Conservation (phyloP, 768 basidiomycete species). For the Agrocybe praecox region DNA sequence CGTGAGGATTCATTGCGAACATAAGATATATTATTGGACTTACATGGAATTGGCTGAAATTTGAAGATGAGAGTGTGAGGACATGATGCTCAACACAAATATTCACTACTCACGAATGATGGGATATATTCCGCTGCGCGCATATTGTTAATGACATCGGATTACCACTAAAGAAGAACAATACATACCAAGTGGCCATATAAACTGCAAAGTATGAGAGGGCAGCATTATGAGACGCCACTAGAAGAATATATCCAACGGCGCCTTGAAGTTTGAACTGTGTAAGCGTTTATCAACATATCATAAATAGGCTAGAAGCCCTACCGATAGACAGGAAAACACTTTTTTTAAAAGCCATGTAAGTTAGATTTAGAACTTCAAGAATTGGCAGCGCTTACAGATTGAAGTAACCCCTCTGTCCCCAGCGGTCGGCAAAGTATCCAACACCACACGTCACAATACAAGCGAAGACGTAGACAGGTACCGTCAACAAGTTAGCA, state of each 20-base stretch:
- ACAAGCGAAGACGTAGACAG: slow-evolving; percentile 73
- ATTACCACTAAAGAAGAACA: neutral
- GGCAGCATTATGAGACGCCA: slow-evolving; percentile 59
- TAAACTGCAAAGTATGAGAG: slow-evolving; percentile 76
- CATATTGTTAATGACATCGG: neutral
- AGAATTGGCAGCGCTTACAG: slow-evolving; percentile 41
- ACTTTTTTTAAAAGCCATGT: slow-evolving; percentile 18
- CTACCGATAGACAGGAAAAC: slow-evolving; percentile 38
- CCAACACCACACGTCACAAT: slow-evolving; percentile 67
- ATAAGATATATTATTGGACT: slow-evolving; percentile 10
- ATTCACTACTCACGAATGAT: slow-evolving; percentile 54
- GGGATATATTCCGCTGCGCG: slow-evolving; percentile 69
- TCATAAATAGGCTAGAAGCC: slow-evolving; percentile 24
- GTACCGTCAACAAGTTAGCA: slow-evolving; percentile 78
- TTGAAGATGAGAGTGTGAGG: neutral
- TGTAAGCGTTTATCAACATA: slow-evolving; percentile 4
- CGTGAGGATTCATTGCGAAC: neutral
- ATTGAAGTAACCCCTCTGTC: slow-evolving; percentile 64
- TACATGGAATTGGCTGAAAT: slow-evolving; percentile 62
- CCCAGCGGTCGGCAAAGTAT: slow-evolving; percentile 61
- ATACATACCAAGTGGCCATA: slow-evolving; percentile 67
- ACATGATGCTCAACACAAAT: neutral
- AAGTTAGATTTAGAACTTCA: neutral
- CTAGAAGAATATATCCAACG: slow-evolving; percentile 71
- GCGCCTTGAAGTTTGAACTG: slow-evolving; percentile 36